Conservation (phyloP, 805 yeast species). For the Dipodascus geniculatus region DNA sequence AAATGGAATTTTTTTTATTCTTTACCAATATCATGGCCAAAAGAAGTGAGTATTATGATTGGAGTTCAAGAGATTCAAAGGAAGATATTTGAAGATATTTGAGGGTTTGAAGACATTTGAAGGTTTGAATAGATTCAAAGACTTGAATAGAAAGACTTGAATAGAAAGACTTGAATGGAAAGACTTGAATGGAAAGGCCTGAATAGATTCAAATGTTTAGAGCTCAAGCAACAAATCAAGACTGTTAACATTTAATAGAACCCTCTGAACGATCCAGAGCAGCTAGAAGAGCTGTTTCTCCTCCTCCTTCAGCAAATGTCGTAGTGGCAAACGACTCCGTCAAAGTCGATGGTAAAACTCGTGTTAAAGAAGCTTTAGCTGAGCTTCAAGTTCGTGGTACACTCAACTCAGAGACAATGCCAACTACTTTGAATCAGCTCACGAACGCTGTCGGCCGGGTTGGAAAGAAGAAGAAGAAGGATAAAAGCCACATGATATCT, state of each 20-base stretch:
- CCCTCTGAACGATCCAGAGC: conserved; percentile 10
- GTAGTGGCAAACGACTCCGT: not conserved
- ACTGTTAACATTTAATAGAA: conserved; percentile 2
- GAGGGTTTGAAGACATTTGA: too few species aligned
- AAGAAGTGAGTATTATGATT: conserved; percentile 3
- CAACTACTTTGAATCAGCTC: conserved; percentile 3
- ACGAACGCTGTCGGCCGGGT: not conserved
- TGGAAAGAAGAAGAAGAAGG: conserved; percentile 10
- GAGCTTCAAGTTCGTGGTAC: conserved; percentile 16
- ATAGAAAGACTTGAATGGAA: too few species aligned
- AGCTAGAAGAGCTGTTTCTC: conserved; percentile 10
- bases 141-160: too few species aligned
- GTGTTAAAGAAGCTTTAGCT: conserved; percentile 18
- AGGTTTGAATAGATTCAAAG: too few species aligned
- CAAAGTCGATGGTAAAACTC: conserved; percentile 12
- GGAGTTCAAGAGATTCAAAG: too few species aligned
- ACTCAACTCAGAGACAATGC: conserved; percentile 2
- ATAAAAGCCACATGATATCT: conserved; percentile 10
- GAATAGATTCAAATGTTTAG: too few species aligned
- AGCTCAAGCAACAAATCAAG: too few species aligned
- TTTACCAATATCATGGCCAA: conserved; percentile 6
- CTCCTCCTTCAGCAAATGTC: conserved; percentile 5
- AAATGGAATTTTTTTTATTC: not conserved
- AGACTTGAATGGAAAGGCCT: too few species aligned
- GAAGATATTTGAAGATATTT: too few species aligned